Evolutionary conservation across 2,329 filamentous ascomycete genomes (phyloP), one percentile per base, ranked within the genome.

Genomic region (Claviceps sp.): DNA sequence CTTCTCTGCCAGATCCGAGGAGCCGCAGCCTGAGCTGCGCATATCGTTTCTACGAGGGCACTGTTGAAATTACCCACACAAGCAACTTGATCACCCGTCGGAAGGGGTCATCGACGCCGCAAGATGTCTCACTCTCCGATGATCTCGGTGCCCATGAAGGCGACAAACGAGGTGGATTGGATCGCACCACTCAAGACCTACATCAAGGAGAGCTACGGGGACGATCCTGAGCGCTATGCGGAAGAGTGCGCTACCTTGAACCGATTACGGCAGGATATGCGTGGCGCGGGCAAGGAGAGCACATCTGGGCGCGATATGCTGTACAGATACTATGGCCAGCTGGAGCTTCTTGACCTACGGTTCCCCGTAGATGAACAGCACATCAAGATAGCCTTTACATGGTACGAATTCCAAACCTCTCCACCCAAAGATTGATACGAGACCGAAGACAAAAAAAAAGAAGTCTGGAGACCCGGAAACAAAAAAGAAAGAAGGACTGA

Each of bases 291-390:
- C 22, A 95, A 94, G 70, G 93, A 98, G 66, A 97, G 89, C 69
- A 93, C 88, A 22, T 87, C 90, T 5, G 93, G 93, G 47, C 76
- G 93, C 62, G 93, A 98, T 67, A 76, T 98, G 63, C 74, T 98
- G 49, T 98, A 98, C 68, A 80, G 93, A 65, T 98, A 98, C 71
- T 98, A 98, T 66, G 93, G 91, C 42, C 93, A 98, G 71, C 79
- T 98, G 53, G 93, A 98, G 71, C 76, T 98, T 50, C 73, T 98
- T 56, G 93, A 98, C 67, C 72, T 98, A 62, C 79, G 93, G 55
- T 98, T 98, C 64, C 94, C 94, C 0, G 89, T 98, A 45, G 93
- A 98, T 61, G 93, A 98, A 72, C 93, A 95, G 64, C 91, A 98
- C 65, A 97, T 98, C 72, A 97, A 97, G 72, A 95, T 98, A 62